A percentile compares a stretch with the other conserved stretches of the same genome.
Conservation (phyloP, 2,329 filamentous ascomycete genomes). For the Macrophomina tecta region DNA sequence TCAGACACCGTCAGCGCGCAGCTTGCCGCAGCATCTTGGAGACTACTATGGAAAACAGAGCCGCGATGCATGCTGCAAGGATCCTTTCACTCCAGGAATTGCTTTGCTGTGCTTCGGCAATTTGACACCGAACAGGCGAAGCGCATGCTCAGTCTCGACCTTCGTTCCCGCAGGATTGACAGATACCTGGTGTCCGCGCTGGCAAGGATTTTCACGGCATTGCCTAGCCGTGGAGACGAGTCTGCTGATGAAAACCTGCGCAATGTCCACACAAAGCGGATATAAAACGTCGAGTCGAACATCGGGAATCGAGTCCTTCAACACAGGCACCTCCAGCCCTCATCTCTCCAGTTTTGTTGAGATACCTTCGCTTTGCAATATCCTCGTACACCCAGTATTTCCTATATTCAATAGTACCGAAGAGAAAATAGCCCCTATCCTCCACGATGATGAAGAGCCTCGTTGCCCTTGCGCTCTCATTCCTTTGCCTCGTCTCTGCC, state of each 20-base stretch:
- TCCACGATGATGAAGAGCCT: conserved; percentile 33
- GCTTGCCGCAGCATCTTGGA: not conserved
- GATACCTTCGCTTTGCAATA: too few species aligned
- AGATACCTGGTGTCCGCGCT: not conserved
- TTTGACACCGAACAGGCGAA: conserved; percentile 2
- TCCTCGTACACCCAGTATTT: too few species aligned
- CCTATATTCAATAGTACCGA: too few species aligned
- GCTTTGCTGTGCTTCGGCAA: not conserved
- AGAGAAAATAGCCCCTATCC: not conserved
- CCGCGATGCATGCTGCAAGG: conserved; percentile 5
- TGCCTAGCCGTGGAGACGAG: not conserved
- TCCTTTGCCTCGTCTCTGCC: conserved; percentile 25
- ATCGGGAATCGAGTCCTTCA: not conserved
- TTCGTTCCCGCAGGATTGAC: not conserved
- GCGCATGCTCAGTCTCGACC: not conserved
- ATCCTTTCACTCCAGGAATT: not conserved
- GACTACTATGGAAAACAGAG: not conserved
- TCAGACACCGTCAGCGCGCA: conserved; percentile 12
- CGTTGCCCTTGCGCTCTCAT: conserved; percentile 47
- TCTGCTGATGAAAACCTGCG: not conserved
- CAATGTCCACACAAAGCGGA: not conserved
- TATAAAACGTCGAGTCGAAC: not conserved
- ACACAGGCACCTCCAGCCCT: not conserved
- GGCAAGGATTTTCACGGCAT: not conserved
- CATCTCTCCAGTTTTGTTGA: too few species aligned